Conservation (phyloP, 306 rosid genomes). For the Rubus idaeus region DNA sequence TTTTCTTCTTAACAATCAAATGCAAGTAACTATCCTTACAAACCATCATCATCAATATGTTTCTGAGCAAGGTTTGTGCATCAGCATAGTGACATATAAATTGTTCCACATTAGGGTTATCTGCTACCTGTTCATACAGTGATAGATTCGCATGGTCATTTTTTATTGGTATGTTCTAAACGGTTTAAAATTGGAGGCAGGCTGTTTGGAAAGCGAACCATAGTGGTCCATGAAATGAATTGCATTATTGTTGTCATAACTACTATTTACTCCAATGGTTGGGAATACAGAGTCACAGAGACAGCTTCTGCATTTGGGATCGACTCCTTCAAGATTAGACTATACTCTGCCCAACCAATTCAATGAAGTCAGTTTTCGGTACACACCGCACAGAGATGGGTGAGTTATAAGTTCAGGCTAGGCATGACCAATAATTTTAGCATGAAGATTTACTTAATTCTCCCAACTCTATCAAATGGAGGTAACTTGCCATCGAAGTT, state of each 20-base stretch:
- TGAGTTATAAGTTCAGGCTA: not conserved
- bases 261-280: slow-evolving; percentile 6
- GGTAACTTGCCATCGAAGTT: not conserved
- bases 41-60: not conserved
- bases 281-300: slow-evolving; percentile 4
- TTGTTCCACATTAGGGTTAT: not conserved
- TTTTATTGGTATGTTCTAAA: not conserved
- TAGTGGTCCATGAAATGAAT: slow-evolving; percentile 23
- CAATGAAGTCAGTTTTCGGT: not conserved
- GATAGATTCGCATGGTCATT: not conserved
- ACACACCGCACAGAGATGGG: not conserved
- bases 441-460: not conserved
- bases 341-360: not conserved
- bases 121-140: not conserved
- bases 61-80: not conserved
- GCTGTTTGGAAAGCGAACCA: slow-evolving; percentile 17
- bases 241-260: slow-evolving; percentile 7
- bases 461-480: not conserved
- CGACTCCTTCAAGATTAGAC: not conserved
- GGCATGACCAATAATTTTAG: not conserved
- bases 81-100: not conserved
- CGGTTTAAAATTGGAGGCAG: slow-evolving; percentile 6
- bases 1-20: not conserved
- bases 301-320: slow-evolving; percentile 16
- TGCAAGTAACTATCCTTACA: not conserved